Evolutionary conservation across 768 basidiomycete species (phyloP).

Genomic region (Kwoniella europaea): DNA sequence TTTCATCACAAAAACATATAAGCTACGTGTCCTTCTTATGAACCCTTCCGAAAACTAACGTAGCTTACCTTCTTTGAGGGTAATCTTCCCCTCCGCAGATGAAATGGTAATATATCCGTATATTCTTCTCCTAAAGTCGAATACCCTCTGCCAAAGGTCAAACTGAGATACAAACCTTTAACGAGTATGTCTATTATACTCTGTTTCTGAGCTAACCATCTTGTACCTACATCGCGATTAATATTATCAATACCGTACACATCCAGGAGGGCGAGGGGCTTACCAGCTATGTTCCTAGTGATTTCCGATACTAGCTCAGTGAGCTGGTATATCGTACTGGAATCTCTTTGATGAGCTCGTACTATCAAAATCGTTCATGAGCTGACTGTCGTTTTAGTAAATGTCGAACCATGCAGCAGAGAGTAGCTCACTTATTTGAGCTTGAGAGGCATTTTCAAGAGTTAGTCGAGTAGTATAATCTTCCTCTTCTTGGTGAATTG

Average conservation of each 20-base stretch:
- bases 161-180: conserved; percentile 46
- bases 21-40: background rate
- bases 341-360: conserved; percentile 54
- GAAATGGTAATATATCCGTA: conserved; percentile 55
- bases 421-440: conserved; percentile 43
- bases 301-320: conserved; percentile 50
- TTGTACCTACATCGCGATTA: conserved; percentile 34
- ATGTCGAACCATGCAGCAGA: background rate
- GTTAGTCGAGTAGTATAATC: conserved; percentile 19
- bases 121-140: conserved; percentile 59
- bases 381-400: no score
- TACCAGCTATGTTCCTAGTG: conserved; percentile 49
- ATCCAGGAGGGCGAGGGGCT: conserved; percentile 6
- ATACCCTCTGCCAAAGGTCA: conserved; percentile 54
- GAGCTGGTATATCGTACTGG: conserved; percentile 46
- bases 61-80: conserved; percentile 37
- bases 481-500: background rate
- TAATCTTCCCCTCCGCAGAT: conserved; percentile 26
- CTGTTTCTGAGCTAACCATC: conserved; percentile 50
- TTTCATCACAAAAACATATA: conserved; percentile 2
- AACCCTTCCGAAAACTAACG: background rate
- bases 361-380: conserved; percentile 30
- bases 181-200: conserved; percentile 44
- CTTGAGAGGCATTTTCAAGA: conserved; percentile 41
- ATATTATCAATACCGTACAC: background rate